A percentile compares a stretch with the other conserved stretches of the same genome.
These are phyloP conservation scores for Trichosanthes truncata DNA, from an alignment of 306 rosid genomes.

Conservation along the genomic window DNA sequence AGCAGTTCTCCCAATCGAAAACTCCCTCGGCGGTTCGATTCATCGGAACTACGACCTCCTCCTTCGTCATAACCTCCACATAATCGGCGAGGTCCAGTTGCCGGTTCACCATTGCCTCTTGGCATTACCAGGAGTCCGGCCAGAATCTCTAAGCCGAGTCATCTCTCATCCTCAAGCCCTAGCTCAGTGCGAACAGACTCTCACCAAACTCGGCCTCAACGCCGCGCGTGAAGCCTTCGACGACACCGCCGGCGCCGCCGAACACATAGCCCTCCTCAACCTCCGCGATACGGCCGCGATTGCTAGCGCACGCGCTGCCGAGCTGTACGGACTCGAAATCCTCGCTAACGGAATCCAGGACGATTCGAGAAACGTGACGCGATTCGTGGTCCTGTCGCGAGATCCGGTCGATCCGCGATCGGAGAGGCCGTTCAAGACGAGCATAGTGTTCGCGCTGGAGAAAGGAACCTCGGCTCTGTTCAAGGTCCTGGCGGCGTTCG, in stretches of 20 bases:
- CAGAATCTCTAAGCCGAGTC: slow-evolving; percentile 59
- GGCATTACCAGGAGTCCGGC: slow-evolving; percentile 62
- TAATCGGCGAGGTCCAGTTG: slow-evolving; percentile 84
- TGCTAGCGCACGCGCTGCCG: slow-evolving; percentile 78
- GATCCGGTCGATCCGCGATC: slow-evolving; percentile 72
- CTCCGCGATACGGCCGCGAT: slow-evolving; percentile 83
- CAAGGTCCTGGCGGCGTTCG: slow-evolving; percentile 79
- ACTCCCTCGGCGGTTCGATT: slow-evolving; percentile 18
- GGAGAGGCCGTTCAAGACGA: slow-evolving; percentile 69
- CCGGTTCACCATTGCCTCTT: slow-evolving; percentile 95
- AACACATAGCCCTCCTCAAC: slow-evolving; percentile 39
- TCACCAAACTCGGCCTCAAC: slow-evolving; percentile 78
- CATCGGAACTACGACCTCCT: slow-evolving; percentile 62
- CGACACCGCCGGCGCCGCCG: slow-evolving; percentile 93
- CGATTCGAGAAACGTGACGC: slow-evolving; percentile 83
- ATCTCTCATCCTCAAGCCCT: slow-evolving; percentile 93
- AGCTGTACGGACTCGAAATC: slow-evolving; percentile 48
- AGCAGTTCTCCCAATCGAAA: slow-evolving; percentile 11
- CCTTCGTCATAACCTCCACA: slow-evolving; percentile 91
- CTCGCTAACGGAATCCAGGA: slow-evolving; percentile 80
- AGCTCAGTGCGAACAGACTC: slow-evolving; percentile 70
- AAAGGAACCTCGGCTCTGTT: slow-evolving; percentile 79
- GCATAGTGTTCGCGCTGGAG: slow-evolving; percentile 88
- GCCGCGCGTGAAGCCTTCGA: slow-evolving; percentile 77
- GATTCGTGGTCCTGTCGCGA: slow-evolving; percentile 80